Evolutionary conservation across 306 rosid species (phyloP).

Genomic region (Dryas drummondii): DNA sequence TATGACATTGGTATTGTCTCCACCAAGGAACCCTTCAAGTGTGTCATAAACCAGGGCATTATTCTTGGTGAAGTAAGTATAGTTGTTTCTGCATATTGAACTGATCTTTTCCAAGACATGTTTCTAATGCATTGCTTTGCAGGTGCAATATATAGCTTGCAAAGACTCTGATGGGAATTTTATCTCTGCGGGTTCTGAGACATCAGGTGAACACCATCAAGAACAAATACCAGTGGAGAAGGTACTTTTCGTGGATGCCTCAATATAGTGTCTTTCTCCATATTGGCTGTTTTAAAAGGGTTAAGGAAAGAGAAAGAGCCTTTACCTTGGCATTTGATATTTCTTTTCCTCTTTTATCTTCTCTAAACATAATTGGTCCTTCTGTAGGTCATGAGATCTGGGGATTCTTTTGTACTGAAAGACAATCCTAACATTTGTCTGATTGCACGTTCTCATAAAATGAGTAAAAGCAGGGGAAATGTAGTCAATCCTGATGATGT

Average conservation of each 20-base stretch:
- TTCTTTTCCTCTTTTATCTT: slow-evolving; percentile 15
- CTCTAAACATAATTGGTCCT: slow-evolving; percentile 19
- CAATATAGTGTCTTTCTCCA: slow-evolving; percentile 16
- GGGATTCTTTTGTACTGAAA: slow-evolving; percentile 82
- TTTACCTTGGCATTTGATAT: slow-evolving; percentile 10
- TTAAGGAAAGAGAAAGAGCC: neutral
- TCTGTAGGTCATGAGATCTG: slow-evolving; percentile 69
- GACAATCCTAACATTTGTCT: slow-evolving; percentile 71
- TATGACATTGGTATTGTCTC: slow-evolving; percentile 88
- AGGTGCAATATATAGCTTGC: slow-evolving; percentile 90
- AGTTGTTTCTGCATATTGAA: slow-evolving; percentile 25
- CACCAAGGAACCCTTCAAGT: slow-evolving; percentile 93
- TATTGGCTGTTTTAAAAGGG: slow-evolving; percentile 4
- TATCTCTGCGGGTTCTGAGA: slow-evolving; percentile 62
- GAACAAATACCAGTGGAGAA: slow-evolving; percentile 69
- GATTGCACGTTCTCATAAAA: slow-evolving; percentile 85
- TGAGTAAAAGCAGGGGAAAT: slow-evolving; percentile 98
- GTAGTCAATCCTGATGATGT: slow-evolving; percentile 95
- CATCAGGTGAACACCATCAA: slow-evolving; percentile 48
- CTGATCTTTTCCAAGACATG: slow-evolving; percentile 2
- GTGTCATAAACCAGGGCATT: slow-evolving; percentile 98
- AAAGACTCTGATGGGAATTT: slow-evolving; percentile 69
- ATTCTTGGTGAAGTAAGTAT: slow-evolving; percentile 89
- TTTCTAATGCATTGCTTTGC: slow-evolving; percentile 51
- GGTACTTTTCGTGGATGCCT: slow-evolving; percentile 41